Evolutionary conservation across 192 early-diverging fungal genomes (phyloP), one percentile per base, ranked within the genome.

Genomic region (Coemansia sp.): DNA sequence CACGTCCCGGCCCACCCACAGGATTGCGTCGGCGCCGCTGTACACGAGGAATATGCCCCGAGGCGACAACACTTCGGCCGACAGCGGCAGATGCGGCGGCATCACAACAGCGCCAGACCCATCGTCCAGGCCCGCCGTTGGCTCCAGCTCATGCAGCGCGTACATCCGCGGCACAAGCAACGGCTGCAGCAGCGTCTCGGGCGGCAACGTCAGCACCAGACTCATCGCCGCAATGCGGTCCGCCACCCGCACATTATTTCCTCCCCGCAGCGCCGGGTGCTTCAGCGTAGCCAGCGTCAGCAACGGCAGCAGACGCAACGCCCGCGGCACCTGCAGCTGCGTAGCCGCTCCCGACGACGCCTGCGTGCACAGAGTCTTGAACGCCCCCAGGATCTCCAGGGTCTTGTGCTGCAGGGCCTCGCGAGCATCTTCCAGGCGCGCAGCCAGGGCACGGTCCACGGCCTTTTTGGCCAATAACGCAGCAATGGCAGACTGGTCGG

Each of bases 351-450:
- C 90, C 0, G 86, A 84, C 4, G 85, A 85, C 3, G 84, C 80
- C 7, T 84, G 81, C 9, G 89, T 90, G 49, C 93, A 90, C 51
- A 87, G 82, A 9, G 87, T 81, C 82, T 95, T 95, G 84, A 95
- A 97, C 5, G 91, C 90, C 19, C 85, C 88, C 27, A 98, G 70
- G n/a, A 98, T 89, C 65, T 98, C 96, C 24, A 87, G 78, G 0
- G 88, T 67, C 76, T 94, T 96, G 80, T 91, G 89, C 45, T 89
- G 85, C 62, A 98, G 83, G 0, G 94, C 94, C 59, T 97, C 94
- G 32, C 96, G 85, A 8, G 95, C 95, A 78, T 96, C 94, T 64
- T 97, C 96, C 49, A 98, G 72, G 56, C 93, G 92, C 6, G 92
- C 88, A 19, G 87, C 85, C 54, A 97, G 72, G 5, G 86, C 89